Conservation (phyloP, 345 rosid species). For the Moricandia arvensis region DNA sequence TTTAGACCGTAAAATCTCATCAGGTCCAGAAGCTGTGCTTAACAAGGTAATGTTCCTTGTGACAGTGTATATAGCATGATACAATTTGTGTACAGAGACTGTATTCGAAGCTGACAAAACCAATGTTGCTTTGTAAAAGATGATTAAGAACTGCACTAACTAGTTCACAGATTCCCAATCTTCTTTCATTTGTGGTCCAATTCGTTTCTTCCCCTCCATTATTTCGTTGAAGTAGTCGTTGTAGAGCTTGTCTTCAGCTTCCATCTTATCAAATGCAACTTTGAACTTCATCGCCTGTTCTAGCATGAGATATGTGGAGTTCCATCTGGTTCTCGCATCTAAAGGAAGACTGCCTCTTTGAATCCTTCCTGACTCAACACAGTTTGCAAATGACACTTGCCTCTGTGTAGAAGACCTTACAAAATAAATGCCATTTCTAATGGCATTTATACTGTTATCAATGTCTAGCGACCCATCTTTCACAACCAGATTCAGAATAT, state of each 20-base stretch:
- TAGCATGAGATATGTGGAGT: background rate
- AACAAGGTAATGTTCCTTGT: background rate
- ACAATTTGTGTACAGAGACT: background rate
- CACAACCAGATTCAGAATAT: too few relatives aligned
- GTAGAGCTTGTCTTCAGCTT: background rate
- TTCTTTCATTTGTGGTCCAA: background rate
- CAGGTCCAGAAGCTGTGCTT: background rate
- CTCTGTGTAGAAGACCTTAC: background rate
- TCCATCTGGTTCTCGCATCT: background rate
- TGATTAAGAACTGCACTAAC: background rate
- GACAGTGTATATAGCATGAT: background rate
- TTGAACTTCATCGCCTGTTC: background rate
- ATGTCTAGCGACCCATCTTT: too few relatives aligned
- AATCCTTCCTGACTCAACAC: background rate
- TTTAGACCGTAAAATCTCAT: background rate
- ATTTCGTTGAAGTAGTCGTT: background rate
- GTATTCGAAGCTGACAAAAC: background rate
- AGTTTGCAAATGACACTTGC: background rate
- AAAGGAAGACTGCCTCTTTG: background rate
- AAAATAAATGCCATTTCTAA: background rate
- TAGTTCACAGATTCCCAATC: background rate
- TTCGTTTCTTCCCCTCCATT: background rate
- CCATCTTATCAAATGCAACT: background rate
- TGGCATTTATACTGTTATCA: too few relatives aligned
- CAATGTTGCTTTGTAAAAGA: background rate